Percentiles rank a stretch among this genome's conserved stretches.
These are phyloP conservation scores for Epichloe gansuensis DNA, from an alignment of 2,329 filamentous ascomycete species.

Conservation along the genomic window DNA sequence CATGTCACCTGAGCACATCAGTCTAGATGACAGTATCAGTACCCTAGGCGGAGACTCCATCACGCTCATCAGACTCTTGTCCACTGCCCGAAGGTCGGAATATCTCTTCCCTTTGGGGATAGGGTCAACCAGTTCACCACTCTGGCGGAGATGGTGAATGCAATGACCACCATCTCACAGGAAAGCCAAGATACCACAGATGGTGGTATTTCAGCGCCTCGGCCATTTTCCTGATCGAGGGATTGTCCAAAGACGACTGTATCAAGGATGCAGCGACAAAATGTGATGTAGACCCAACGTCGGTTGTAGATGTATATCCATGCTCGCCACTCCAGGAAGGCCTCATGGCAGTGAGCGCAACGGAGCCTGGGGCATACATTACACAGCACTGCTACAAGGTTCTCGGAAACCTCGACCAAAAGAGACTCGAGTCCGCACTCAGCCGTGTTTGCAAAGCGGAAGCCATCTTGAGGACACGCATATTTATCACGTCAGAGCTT, in stretches of 20 bases:
- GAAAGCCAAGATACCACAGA: background rate
- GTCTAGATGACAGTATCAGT: background rate
- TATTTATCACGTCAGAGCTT: background rate
- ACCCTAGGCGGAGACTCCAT: background rate
- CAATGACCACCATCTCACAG: background rate
- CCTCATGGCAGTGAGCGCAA: background rate
- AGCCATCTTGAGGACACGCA: background rate
- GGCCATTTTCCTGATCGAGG: background rate
- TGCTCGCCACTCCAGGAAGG: background rate
- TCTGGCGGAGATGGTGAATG: background rate
- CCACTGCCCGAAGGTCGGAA: background rate
- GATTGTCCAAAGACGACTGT: background rate
- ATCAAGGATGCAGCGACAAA: background rate
- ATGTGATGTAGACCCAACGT: background rate
- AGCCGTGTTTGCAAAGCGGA: background rate
- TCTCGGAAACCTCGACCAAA: background rate
- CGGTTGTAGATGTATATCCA: background rate
- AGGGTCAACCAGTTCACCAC: background rate
- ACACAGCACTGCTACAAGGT: background rate
- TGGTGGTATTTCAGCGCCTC: background rate
- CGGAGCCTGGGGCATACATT: background rate
- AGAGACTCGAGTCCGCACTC: background rate
- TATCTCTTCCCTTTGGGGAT: background rate
- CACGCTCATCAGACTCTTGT: background rate
- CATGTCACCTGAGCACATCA: background rate